Evolutionary conservation across 768 basidiomycete species (phyloP).

Genomic region (Mycena venus): DNA sequence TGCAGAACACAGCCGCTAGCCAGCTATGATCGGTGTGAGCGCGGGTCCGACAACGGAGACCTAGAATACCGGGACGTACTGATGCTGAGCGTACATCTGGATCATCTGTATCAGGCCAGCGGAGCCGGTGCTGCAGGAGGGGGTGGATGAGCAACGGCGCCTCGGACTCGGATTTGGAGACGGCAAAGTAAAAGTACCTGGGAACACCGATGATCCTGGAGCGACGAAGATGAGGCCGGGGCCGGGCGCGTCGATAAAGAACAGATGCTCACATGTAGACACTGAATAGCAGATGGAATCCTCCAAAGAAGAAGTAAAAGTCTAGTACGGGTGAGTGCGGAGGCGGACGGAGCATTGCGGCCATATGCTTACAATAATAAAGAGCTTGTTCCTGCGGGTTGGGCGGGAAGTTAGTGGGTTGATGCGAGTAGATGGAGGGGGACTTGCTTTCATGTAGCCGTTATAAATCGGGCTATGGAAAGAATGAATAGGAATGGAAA

Average conservation of each 20-base stretch:
- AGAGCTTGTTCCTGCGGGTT: constrained; percentile 85
- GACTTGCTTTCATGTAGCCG: constrained; percentile 92
- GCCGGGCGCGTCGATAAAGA: constrained; percentile 41
- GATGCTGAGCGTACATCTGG: constrained; percentile 76
- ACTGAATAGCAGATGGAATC: constrained; percentile 94
- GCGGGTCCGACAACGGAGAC: neutral
- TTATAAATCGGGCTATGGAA: constrained; percentile 90
- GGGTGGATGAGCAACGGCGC: constrained; percentile 36
- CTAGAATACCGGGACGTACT: constrained; percentile 82
- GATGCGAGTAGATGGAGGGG: constrained; percentile 22
- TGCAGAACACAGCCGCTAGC: constrained; percentile 85
- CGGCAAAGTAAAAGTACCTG: constrained; percentile 60
- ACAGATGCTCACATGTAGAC: constrained; percentile 82
- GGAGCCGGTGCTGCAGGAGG: constrained; percentile 81
- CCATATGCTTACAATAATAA: constrained; percentile 85
- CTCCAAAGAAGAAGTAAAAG: constrained; percentile 96
- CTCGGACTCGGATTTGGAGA: constrained; percentile 56
- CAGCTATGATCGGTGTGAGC: constrained; percentile 50
- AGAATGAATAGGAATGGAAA: constrained; percentile 20
- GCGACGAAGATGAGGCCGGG: constrained; percentile 44
- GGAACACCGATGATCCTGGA: constrained; percentile 94
- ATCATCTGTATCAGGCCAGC: constrained; percentile 96
- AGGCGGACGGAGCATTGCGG: constrained; percentile 41
- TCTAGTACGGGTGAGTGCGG: constrained; percentile 66
- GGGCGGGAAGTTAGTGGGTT: constrained; percentile 38